A percentile compares a stretch with the other conserved stretches of the same genome.
phyloP scores from a whole-genome alignment of 2,329 filamentous ascomycete species.

The Dactylellina sp. region DNA sequence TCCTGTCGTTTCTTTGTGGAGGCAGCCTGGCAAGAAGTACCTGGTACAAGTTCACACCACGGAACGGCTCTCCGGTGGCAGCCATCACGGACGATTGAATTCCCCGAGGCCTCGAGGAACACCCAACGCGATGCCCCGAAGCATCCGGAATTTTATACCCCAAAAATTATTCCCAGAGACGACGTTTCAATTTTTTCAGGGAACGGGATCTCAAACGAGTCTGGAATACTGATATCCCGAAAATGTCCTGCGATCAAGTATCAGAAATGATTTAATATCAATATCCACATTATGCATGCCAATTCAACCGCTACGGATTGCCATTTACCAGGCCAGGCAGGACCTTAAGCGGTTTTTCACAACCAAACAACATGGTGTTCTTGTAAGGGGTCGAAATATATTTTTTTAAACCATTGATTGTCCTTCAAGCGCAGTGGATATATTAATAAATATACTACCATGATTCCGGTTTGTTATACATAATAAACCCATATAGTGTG shows the following conservation, averaged over 20 bases:
- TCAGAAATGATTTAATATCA: background rate
- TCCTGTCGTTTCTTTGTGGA: background rate
- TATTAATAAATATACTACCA: too few species aligned
- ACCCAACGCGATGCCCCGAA: background rate
- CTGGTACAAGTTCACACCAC: slow-evolving; percentile 11
- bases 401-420: too few species aligned
- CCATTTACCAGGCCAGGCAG: background rate
- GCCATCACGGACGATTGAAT: background rate
- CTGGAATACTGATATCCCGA: background rate
- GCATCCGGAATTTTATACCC: background rate
- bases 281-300: background rate
- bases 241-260: background rate
- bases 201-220: background rate
- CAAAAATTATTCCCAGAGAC: background rate
- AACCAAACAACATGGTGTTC: too few species aligned
- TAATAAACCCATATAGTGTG: too few species aligned
- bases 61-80: background rate
- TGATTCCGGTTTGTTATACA: too few species aligned
- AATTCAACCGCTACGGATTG: slow-evolving; percentile 11
- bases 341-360: too few species aligned
- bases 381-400: too few species aligned
- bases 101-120: too few species aligned
- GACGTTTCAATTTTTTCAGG: background rate
- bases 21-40: slow-evolving; percentile 10
- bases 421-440: too few species aligned